These are phyloP conservation scores for Anaeramoeba ignava DNA, from an alignment of 78 protist species.

Conservation along the genomic window DNA sequence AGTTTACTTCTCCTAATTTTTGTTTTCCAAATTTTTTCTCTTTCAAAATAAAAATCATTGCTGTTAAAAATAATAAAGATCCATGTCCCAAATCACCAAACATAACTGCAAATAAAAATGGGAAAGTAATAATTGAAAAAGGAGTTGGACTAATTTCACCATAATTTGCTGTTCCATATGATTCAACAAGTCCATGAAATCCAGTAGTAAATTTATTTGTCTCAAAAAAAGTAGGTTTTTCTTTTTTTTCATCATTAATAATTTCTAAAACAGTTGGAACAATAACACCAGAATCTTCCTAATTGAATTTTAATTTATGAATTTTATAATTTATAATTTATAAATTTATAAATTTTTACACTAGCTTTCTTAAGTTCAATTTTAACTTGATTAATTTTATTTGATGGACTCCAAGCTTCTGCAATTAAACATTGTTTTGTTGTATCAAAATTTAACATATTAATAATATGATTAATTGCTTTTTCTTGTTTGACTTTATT, in stretches of 20 bases:
- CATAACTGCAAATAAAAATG: conserved; percentile 1
- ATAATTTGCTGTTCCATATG: background rate
- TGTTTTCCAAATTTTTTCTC: background rate
- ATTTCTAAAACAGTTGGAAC: background rate
- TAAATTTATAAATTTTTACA: background rate
- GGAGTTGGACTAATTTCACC: background rate
- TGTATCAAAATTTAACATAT: background rate
- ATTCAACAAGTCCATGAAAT: background rate
- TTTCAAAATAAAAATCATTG: background rate
- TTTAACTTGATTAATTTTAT: background rate
- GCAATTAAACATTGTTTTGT: background rate
- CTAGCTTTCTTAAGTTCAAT: background rate
- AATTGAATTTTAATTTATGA: background rate
- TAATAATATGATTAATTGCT: background rate
- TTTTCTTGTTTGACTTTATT: background rate
- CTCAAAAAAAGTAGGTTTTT: background rate
- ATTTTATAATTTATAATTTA: background rate
- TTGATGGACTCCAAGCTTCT: background rate
- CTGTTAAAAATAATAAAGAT: background rate
- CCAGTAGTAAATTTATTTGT: background rate
- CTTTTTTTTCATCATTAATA: background rate
- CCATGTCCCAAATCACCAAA: conserved; percentile 3
- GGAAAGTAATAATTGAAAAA: background rate
- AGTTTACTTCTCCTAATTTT: background rate
- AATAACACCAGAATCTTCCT: background rate